Percentiles rank a stretch among this genome's conserved stretches.
Conservation (phyloP, 768 basidiomycete species). For the Auriscalpium orientale region DNA sequence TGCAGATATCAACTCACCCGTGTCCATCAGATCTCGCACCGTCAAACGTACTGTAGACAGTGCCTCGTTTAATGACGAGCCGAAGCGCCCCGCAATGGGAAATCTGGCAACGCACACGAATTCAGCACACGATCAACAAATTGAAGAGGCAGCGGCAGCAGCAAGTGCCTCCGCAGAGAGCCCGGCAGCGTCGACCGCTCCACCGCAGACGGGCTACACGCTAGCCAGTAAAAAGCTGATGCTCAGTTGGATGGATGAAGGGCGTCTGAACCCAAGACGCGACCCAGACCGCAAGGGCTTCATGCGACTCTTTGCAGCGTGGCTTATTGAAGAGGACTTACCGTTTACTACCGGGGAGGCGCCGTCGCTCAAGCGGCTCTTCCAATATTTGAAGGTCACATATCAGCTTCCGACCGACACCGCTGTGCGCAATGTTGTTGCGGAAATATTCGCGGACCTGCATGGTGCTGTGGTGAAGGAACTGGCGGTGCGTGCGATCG, state of each 20-base stretch:
- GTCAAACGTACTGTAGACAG: neutral
- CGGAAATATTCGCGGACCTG: conserved; percentile 11
- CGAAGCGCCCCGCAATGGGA: neutral
- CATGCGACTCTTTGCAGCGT: conserved; percentile 2
- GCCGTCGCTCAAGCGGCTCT: conserved; percentile 8
- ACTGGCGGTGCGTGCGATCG: conserved; percentile 8
- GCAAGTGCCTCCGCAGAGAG: neutral
- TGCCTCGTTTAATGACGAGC: neutral
- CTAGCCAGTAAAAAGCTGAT: neutral
- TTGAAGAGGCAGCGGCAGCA: neutral
- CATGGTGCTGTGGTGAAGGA: conserved; percentile 14
- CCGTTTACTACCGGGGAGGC: conserved; percentile 19
- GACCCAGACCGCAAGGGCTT: neutral
- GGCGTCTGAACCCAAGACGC: neutral
- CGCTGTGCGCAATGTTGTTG: conserved; percentile 17
- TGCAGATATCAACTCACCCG: neutral
- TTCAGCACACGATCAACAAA: neutral
- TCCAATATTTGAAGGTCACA: conserved; percentile 10
- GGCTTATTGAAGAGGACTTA: conserved; percentile 21
- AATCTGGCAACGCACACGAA: conserved; percentile 1
- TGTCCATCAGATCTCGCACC: neutral
- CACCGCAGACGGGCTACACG: neutral
- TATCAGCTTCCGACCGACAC: conserved; percentile 21
- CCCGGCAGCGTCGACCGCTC: no score
- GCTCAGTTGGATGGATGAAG: neutral